Evolutionary conservation across 495 filamentous ascomycete species (phyloP).

Genomic region (Neurospora tetrasperma): DNA sequence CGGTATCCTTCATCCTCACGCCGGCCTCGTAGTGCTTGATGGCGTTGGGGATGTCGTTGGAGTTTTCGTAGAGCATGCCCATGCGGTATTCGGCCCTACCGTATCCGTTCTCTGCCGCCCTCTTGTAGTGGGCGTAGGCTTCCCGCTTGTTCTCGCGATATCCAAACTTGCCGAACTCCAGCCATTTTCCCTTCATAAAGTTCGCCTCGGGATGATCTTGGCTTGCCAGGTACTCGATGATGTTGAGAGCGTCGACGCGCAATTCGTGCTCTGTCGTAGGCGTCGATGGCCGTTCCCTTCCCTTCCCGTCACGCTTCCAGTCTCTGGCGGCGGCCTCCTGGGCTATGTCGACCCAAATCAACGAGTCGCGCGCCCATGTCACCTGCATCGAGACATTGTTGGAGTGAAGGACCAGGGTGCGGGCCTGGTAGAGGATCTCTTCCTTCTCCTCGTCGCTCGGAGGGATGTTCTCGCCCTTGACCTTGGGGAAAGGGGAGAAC

Average conservation of each 20-base stretch:
- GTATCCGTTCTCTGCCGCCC: slow-evolving; percentile 83
- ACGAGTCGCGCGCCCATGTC: slow-evolving; percentile 87
- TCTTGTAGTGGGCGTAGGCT: slow-evolving; percentile 74
- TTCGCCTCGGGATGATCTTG: slow-evolving; percentile 90
- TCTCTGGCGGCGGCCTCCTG: slow-evolving; percentile 54
- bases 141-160: slow-evolving; percentile 84
- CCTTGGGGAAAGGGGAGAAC: slow-evolving; percentile 85
- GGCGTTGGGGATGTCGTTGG: slow-evolving; percentile 83
- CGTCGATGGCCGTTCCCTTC: slow-evolving; percentile 58
- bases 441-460: slow-evolving; percentile 93
- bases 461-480: slow-evolving; percentile 81
- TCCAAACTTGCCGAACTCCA: slow-evolving; percentile 96
- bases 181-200: slow-evolving; percentile 93
- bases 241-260: slow-evolving; percentile 78
- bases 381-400: slow-evolving; percentile 95
- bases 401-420: slow-evolving; percentile 75
- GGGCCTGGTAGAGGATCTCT: slow-evolving; percentile 70
- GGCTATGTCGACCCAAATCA: slow-evolving; percentile 80
- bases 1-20: slow-evolving; percentile 69
- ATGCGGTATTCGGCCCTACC: slow-evolving; percentile 93
- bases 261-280: slow-evolving; percentile 82
- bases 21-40: slow-evolving; percentile 80
- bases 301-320: slow-evolving; percentile 47
- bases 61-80: slow-evolving; percentile 94
- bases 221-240: slow-evolving; percentile 78